Evolutionary conservation across 805 yeast species (phyloP).

Genomic region (Debaryomyces prosopidis): DNA sequence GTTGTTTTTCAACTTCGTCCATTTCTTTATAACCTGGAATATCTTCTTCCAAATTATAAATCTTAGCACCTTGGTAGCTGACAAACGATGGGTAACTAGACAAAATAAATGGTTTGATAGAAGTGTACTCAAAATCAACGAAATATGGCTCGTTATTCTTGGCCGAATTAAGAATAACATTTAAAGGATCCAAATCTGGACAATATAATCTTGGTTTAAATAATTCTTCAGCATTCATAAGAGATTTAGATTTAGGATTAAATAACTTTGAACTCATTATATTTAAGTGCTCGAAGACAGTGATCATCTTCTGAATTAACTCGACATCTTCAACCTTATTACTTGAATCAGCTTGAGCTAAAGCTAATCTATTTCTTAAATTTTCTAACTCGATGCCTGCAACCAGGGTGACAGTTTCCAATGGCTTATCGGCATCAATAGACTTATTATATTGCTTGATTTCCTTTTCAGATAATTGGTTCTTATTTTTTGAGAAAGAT

Average conservation of each 20-base stretch:
- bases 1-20: slow-evolving; percentile 72
- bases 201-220: slow-evolving; percentile 71
- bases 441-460: slow-evolving; percentile 69
- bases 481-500: slow-evolving; percentile 70
- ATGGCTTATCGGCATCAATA: slow-evolving; percentile 60
- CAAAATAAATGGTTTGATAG: slow-evolving; percentile 79
- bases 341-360: slow-evolving; percentile 56
- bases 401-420: slow-evolving; percentile 61
- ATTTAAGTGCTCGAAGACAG: slow-evolving; percentile 62
- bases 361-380: slow-evolving; percentile 51
- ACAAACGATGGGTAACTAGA: slow-evolving; percentile 81
- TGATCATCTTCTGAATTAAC: slow-evolving; percentile 48
- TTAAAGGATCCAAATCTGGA: slow-evolving; percentile 92
- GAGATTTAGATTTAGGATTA: slow-evolving; percentile 49
- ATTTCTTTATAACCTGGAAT: slow-evolving; percentile 67
- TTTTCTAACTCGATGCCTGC: slow-evolving; percentile 69
- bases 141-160: slow-evolving; percentile 46
- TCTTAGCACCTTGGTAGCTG: slow-evolving; percentile 84
- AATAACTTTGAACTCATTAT: slow-evolving; percentile 60
- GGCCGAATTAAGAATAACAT: slow-evolving; percentile 56
- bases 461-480: slow-evolving; percentile 49
- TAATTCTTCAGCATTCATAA: slow-evolving; percentile 63
- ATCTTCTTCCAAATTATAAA: slow-evolving; percentile 74
- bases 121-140: slow-evolving; percentile 80
- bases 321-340: slow-evolving; percentile 44